phyloP scores from a whole-genome alignment of 768 basidiomycete genomes.

The Lentinula sp. region DNA sequence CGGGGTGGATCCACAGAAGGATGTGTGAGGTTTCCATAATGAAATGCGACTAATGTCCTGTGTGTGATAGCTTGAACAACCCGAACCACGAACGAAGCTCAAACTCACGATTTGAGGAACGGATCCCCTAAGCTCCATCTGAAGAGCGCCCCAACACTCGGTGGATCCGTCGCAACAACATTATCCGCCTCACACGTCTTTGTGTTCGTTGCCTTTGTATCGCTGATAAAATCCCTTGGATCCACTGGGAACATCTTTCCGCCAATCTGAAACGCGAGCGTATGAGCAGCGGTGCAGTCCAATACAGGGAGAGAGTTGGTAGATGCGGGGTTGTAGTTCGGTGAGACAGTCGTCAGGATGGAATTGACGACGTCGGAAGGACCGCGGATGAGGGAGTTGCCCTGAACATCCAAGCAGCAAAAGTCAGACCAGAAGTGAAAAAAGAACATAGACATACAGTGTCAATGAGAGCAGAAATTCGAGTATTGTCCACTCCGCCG shows the following conservation, averaged over 20 bases:
- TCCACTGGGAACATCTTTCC: conserved; percentile 65
- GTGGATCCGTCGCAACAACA: conserved; percentile 56
- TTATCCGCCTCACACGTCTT: conserved; percentile 48
- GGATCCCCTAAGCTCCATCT: conserved; percentile 73
- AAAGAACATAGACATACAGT: neutral
- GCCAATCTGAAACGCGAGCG: conserved; percentile 57
- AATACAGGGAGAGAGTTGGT: conserved; percentile 24
- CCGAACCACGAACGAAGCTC: neutral
- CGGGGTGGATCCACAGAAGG: conserved; percentile 65
- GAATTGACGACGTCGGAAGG: conserved; percentile 57
- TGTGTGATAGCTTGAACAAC: neutral
- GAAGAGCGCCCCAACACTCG: conserved; percentile 43
- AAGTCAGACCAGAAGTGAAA: neutral
- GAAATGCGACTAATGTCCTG: conserved; percentile 59
- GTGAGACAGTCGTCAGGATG: conserved; percentile 34
- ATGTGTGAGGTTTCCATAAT: conserved; percentile 66
- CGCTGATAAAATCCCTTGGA: conserved; percentile 60
- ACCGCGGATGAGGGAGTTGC: conserved; percentile 68
- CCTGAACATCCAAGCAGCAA: conserved; percentile 28
- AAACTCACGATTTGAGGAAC: conserved; percentile 62
- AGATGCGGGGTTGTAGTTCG: conserved; percentile 22
- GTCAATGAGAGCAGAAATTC: conserved; percentile 42
- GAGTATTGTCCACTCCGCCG: conserved; percentile 22
- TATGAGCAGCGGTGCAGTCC: conserved; percentile 50
- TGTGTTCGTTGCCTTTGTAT: conserved; percentile 25